Evolutionary conservation across 495 filamentous ascomycete genomes (phyloP).

Genomic region (Amphirosellinia nigrospora): DNA sequence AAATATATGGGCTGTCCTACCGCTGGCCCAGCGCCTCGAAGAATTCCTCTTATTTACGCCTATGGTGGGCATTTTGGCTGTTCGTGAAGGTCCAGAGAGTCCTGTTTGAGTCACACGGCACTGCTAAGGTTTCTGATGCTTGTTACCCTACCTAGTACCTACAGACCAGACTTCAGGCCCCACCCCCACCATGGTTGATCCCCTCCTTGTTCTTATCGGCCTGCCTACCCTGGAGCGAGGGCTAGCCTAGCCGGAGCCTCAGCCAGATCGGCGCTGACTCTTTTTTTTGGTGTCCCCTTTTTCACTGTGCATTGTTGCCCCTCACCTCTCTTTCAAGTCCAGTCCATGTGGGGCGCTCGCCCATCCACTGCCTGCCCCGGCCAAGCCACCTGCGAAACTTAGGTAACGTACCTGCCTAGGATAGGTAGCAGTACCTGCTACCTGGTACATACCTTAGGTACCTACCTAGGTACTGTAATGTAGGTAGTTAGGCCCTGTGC

Average conservation of each 20-base stretch:
- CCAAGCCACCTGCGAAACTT: conserved; percentile 1
- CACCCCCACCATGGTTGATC: conserved; percentile 22
- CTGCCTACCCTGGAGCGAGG: conserved; percentile 8
- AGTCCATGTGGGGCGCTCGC: background rate
- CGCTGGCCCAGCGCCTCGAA: conserved; percentile 89
- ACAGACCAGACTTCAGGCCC: background rate
- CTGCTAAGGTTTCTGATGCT: background rate
- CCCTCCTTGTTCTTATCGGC: conserved; percentile 23
- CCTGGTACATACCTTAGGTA: background rate
- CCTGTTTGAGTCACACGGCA: conserved; percentile 27
- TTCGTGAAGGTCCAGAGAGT: background rate
- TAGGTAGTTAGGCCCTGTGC: background rate
- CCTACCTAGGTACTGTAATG: background rate
- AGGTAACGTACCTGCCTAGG: background rate
- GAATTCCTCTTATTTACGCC: conserved; percentile 92
- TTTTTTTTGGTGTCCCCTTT: conserved; percentile 12
- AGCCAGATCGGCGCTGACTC: conserved; percentile 11
- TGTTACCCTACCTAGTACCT: background rate
- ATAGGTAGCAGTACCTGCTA: too few relatives aligned
- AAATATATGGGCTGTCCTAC: conserved; percentile 54
- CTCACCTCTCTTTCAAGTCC: conserved; percentile 33
- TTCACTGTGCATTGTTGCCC: conserved; percentile 35
- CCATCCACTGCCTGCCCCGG: background rate
- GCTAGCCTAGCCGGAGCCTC: conserved; percentile 8
- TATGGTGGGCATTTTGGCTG: conserved; percentile 81